Base-by-base conservation (phyloP, 192 early-diverging fungal species). In the Geranomyces michiganensis region DNA sequence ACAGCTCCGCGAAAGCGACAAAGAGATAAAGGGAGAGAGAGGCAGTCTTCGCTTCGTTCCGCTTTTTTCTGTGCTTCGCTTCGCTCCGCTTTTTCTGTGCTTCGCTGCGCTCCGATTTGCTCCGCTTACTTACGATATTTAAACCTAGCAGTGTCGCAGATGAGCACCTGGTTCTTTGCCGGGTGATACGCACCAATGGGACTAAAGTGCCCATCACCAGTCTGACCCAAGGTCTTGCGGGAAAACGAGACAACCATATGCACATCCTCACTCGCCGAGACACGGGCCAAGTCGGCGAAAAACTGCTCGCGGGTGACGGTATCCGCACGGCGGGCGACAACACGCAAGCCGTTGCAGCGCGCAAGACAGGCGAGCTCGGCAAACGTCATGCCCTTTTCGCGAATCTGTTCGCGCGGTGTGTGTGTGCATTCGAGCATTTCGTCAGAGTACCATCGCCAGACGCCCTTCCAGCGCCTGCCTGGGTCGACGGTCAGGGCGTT, bases 121-220 rank as follows among this genome's bases (percentile, higher is more conserved):
- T 3, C 36, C 36, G 5, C 36, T 10, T 10, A 41, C 36, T 41
- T 41, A 41, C 36, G 96, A 67, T 96, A 96, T 81, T 96, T 94
- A 82, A 92, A 96, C 26, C 82, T 81, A 0, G 94, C 96, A 12
- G 89, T 92, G 72, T 98, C 96, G 22, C 96, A 76, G 7, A 98
- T 91, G 45, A 98, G 79, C 4, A 89, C 92, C 71, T 84, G 84
- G 61, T 92, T 85, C 6, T 81, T 76, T n/a, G 78, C 88, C 13
- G 86, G 81, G 55, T 93, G 87, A 70, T 91, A 96, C 5, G 88
- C 93, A 12, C 90, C 93, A 67, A 98, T 89, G 19, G 96, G 96
- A n/a, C 81, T 90, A 62, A 95, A 97, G 67, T 97, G 95, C 0
- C 95, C 96, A 72, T 96, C 94, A 31, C 96, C 96, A 1, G 94